Conservation (phyloP, 129 eudicot species). For the Rutidosis leptorrhynchoides region DNA sequence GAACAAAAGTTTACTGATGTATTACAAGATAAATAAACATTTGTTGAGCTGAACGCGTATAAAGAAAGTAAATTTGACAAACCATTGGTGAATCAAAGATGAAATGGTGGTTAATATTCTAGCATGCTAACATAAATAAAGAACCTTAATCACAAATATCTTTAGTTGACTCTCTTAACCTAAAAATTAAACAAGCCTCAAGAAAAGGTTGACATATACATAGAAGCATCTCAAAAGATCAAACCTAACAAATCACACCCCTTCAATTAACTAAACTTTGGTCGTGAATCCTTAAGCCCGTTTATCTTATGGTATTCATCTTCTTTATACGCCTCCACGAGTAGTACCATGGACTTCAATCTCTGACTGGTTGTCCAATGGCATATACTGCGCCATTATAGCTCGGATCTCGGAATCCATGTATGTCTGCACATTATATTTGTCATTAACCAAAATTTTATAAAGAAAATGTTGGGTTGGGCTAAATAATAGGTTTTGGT, state of each 20-base stretch:
- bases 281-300: constrained; percentile 23
- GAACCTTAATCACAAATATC: constrained; percentile 24
- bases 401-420: constrained; percentile 98
- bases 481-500: not conserved
- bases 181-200: constrained; percentile 6
- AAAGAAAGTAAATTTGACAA: too few relatives aligned
- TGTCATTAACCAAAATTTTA: not conserved
- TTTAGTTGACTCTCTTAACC: constrained; percentile 12
- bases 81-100: too few relatives aligned
- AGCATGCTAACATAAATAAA: constrained; percentile 28
- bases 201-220: constrained; percentile 30
- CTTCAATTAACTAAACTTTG: constrained; percentile 10
- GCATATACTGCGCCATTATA: constrained; percentile 99
- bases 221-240: constrained; percentile 5
- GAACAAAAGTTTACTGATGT: too few relatives aligned
- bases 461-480: not conserved
- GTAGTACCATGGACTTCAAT: constrained; percentile 44
- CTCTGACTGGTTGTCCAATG: constrained; percentile 90
- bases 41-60: too few relatives aligned
- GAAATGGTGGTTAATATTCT: constrained; percentile 17
- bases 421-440: constrained; percentile 54
- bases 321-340: constrained; percentile 50
- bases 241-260: constrained; percentile 20
- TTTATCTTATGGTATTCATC: constrained; percentile 10
- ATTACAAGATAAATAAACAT: too few relatives aligned